Base-by-base conservation (phyloP, 148 eudicot genomes). In the Chenopodium album region DNA sequence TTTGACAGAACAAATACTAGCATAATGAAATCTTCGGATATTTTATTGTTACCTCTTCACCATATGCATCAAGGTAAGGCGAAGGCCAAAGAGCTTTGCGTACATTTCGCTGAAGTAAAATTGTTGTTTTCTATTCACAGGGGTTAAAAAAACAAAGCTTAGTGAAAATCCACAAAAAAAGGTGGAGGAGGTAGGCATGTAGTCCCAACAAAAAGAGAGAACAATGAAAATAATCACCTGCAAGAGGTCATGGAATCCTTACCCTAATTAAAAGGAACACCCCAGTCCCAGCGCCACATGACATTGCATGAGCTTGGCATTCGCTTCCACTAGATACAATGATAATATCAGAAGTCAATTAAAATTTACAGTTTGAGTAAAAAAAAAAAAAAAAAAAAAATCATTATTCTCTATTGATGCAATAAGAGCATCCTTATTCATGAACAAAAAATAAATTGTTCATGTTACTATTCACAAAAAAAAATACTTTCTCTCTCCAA, bases 51-150 rank as follows among this genome's bases (percentile, higher is more conserved):
- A 94, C 99, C 98, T 94, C 99, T 91, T 96, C 99, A 75, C 99
- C 99, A 84, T 85, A 94, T 79, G 91, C 87, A 85, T 96, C 99
- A 88, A 96, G 93, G 90, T 96, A 96, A 1, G 92, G 99, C 17
- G 99, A 96, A 54, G 95, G 93, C 99, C 99, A 96, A 79, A 83
- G 90, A 69, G 98, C 92, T 82, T 91, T 98, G 71, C 99, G 97
- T 62, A 90, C 93, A 86, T 90, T 88, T 70, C 99, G 89, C 89
- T 92, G 97, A 82, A 96, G 94, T 91, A 94, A 86, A 67, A 96
- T 87, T 56, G 94, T 86, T 7, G 99, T 94, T 90, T 88, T 94
- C 99, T 96, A 74, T 79, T 78, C 62, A 47, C 62, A 75, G 65
- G 12, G 64, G 20, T 19, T 20, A 44, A 7, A 26, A 7, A 41